These are phyloP conservation scores for Nitzschia palea DNA, from an alignment of 108 stramenopile species.

Conservation along the genomic window DNA sequence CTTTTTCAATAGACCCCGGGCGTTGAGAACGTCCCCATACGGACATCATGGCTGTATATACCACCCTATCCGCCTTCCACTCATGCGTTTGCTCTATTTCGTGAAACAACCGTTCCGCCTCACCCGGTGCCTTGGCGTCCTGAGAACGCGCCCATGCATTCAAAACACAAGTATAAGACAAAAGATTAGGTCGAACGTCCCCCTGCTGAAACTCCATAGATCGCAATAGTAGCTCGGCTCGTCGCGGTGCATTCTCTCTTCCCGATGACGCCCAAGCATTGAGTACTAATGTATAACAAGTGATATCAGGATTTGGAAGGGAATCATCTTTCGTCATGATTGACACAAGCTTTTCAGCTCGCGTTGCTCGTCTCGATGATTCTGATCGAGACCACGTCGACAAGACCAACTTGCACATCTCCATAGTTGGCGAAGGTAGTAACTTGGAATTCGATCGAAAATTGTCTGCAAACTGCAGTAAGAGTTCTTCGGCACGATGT, in stretches of 20 bases:
- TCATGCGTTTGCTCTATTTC: conserved; percentile 29
- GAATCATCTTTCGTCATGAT: conserved; percentile 8
- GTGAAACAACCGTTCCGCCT: conserved; percentile 24
- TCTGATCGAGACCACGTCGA: conserved; percentile 23
- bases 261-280: conserved; percentile 22
- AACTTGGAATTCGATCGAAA: background rate
- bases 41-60: conserved; percentile 64
- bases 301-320: conserved; percentile 23
- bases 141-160: conserved; percentile 30
- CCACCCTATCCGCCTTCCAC: conserved; percentile 58
- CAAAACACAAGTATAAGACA: conserved; percentile 30
- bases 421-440: conserved; percentile 15
- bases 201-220: conserved; percentile 14
- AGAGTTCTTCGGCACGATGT: conserved; percentile 27
- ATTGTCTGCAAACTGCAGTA: conserved; percentile 15
- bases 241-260: conserved; percentile 11
- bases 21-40: conserved; percentile 37
- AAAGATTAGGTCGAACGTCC: conserved; percentile 3
- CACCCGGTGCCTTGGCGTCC: conserved; percentile 16
- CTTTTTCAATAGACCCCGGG: conserved; percentile 13
- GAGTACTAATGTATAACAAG: conserved; percentile 30
- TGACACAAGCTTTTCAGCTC: conserved; percentile 29
- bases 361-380: conserved; percentile 15
- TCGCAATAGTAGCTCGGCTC: conserved; percentile 24
- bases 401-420: conserved; percentile 23